Conservation (phyloP, 208 protist genomes). For the Chromosphaera perkinsii region DNA sequence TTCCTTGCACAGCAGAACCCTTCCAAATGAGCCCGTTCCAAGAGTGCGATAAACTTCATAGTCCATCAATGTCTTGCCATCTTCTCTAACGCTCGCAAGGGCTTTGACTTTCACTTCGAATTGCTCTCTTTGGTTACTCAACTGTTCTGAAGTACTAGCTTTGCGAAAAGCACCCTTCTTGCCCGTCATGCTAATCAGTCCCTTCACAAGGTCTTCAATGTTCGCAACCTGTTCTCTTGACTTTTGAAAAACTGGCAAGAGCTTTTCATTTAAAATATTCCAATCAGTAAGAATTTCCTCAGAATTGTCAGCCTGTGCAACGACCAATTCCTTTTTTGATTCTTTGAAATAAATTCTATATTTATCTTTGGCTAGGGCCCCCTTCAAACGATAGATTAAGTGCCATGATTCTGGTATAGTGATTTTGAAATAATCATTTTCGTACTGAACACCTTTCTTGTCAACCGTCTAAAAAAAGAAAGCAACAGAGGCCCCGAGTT, state of each 20-base stretch:
- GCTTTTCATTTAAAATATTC: neutral
- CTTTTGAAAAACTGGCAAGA: neutral
- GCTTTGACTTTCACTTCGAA: slow-evolving; percentile 5
- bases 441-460: slow-evolving; percentile 1
- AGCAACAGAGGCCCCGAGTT: too few relatives aligned
- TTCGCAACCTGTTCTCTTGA: neutral
- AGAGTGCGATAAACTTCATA: slow-evolving; percentile 32
- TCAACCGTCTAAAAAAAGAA: slow-evolving; percentile 18
- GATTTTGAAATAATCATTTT: slow-evolving; percentile 12
- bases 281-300: slow-evolving; percentile 4
- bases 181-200: neutral
- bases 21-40: slow-evolving; percentile 42
- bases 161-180: slow-evolving; percentile 4
- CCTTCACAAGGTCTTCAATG: neutral
- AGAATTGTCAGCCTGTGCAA: slow-evolving; percentile 1
- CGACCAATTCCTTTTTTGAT: neutral
- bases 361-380: slow-evolving; percentile 7
- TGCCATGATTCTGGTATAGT: neutral
- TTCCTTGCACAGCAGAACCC: slow-evolving; percentile 24
- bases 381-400: slow-evolving; percentile 13
- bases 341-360: neutral
- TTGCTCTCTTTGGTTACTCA: slow-evolving; percentile 10
- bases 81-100: neutral
- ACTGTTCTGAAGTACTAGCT: neutral
- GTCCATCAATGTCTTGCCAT: slow-evolving; percentile 6